Evolutionary conservation across 2,329 filamentous ascomycete species (phyloP).

Genomic region (Mycosphaerella sp.): DNA sequence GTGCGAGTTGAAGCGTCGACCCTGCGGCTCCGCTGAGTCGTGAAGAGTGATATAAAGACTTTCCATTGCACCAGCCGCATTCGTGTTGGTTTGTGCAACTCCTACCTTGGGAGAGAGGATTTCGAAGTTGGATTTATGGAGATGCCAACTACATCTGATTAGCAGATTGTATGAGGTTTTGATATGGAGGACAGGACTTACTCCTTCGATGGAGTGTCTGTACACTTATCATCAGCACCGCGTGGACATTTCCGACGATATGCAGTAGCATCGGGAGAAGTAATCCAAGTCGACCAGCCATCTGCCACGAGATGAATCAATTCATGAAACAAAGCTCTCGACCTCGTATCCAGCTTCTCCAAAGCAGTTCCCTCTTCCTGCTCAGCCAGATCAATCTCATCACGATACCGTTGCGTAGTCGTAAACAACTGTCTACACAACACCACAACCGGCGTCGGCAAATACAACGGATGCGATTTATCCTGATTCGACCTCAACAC

Average conservation of each 20-base stretch:
- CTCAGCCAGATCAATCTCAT: too few relatives aligned
- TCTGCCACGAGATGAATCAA: constrained; percentile 1
- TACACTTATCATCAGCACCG: too few relatives aligned
- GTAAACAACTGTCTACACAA: too few relatives aligned
- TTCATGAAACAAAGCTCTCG: constrained; percentile 5
- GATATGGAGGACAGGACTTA: not conserved
- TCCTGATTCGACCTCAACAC: not conserved
- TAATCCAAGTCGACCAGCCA: not conserved
- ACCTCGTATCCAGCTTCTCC: not conserved
- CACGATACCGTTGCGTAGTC: too few relatives aligned
- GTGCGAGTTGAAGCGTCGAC: not conserved
- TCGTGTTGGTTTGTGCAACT: too few relatives aligned
- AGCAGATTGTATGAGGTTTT: too few relatives aligned
- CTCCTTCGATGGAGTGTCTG: too few relatives aligned
- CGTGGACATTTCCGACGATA: too few relatives aligned
- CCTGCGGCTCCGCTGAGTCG: constrained; percentile 1
- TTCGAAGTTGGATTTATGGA: not conserved
- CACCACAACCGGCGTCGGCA: too few relatives aligned
- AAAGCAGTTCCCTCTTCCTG: not conserved
- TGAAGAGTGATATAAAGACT: constrained; percentile 4
- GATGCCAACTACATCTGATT: not conserved
- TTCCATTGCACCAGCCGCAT: not conserved
- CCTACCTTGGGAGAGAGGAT: too few relatives aligned
- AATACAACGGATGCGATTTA: too few relatives aligned
- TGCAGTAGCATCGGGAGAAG: not conserved